Conservation (phyloP, 2,329 filamentous ascomycete species). For the Paecilomyces fulvus region DNA sequence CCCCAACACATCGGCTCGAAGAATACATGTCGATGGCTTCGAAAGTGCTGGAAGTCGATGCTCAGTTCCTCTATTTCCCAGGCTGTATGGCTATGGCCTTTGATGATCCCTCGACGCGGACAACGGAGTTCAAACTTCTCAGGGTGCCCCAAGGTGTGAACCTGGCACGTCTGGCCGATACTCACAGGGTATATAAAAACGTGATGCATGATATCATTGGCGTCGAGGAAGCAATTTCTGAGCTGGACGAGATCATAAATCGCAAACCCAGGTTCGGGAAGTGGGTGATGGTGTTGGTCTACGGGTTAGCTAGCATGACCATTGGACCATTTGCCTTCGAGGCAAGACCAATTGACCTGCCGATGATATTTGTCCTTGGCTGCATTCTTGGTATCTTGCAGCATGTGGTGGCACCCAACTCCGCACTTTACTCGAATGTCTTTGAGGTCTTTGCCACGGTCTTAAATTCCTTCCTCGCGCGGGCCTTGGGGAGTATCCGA, state of each 20-base stretch:
- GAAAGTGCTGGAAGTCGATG: conserved; percentile 74
- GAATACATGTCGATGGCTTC: conserved; percentile 84
- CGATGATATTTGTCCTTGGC: conserved; percentile 66
- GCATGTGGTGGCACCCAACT: conserved; percentile 64
- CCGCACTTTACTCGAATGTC: conserved; percentile 56
- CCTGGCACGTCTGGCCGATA: conserved; percentile 32
- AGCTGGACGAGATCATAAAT: conserved; percentile 44
- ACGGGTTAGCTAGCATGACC: conserved; percentile 63
- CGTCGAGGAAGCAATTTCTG: conserved; percentile 32
- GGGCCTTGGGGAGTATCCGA: conserved; percentile 56
- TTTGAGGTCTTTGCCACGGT: conserved; percentile 57
- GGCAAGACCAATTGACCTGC: conserved; percentile 67
- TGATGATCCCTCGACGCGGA: conserved; percentile 42
- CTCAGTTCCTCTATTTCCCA: conserved; percentile 80
- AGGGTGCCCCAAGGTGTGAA: conserved; percentile 32
- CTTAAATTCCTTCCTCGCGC: conserved; percentile 57
- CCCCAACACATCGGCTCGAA: conserved; percentile 82
- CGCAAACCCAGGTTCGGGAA: conserved; percentile 46
- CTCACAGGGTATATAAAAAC: conserved; percentile 37
- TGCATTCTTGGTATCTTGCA: conserved; percentile 65
- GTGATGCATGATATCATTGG: conserved; percentile 37
- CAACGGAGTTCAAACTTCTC: conserved; percentile 35
- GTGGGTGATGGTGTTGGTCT: conserved; percentile 53
- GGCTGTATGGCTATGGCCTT: conserved; percentile 90
- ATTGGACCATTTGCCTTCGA: conserved; percentile 74